Conservation (phyloP, 2,329 filamentous ascomycete genomes). For the Ophiostoma sp. region DNA sequence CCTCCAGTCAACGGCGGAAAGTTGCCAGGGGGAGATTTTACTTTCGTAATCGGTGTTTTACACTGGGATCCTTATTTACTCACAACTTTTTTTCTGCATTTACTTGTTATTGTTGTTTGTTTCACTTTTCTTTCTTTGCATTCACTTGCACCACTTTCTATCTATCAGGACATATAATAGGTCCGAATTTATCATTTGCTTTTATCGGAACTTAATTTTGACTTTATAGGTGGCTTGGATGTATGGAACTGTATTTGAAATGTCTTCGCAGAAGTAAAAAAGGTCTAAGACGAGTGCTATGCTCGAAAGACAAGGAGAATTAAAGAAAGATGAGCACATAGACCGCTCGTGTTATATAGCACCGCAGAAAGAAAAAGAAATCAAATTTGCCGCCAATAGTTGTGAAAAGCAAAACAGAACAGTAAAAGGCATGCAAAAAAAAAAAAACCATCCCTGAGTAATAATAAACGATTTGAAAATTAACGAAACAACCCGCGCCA, state of each 20-base stretch:
- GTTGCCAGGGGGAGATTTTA: neutral
- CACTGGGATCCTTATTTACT: neutral
- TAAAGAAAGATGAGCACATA: neutral
- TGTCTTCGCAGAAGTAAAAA: neutral
- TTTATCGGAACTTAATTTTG: neutral
- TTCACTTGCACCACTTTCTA: neutral
- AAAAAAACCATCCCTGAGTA: neutral
- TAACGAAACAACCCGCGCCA: neutral
- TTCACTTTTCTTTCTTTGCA: neutral
- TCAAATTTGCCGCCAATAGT: neutral
- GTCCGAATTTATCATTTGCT: neutral
- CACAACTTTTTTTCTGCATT: constrained; percentile 4
- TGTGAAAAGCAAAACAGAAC: neutral
- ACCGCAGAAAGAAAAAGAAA: neutral
- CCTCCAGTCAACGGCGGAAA: neutral
- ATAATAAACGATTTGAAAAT: neutral
- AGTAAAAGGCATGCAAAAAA: neutral
- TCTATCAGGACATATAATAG: neutral
- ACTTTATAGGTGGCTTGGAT: neutral
- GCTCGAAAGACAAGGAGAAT: neutral
- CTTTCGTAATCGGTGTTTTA: constrained; percentile 7
- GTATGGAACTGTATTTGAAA: neutral
- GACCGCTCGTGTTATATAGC: neutral
- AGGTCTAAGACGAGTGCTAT: neutral
- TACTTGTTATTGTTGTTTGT: neutral